Conservation (phyloP, 2,329 filamentous ascomycete species). For the Ascochyta fabae region DNA sequence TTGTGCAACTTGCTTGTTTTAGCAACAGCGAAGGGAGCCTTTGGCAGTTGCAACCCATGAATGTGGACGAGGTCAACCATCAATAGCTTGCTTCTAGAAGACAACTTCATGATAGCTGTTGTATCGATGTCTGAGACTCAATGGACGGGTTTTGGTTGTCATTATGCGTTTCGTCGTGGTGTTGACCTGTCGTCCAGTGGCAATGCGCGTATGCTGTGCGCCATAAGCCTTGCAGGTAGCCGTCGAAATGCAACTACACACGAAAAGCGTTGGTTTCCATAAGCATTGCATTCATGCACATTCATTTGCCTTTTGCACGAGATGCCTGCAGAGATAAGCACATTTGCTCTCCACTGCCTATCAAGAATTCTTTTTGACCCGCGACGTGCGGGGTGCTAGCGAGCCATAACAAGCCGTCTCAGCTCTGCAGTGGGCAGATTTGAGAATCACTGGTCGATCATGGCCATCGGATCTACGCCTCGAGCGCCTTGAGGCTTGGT, state of each 20-base stretch:
- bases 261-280: constrained; percentile 1
- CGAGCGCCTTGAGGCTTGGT: constrained; percentile 19
- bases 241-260: constrained; percentile 15
- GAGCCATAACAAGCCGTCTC: constrained; percentile 5
- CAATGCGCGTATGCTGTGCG: constrained; percentile 4
- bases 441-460: constrained; percentile 21
- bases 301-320: no score
- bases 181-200: constrained; percentile 5
- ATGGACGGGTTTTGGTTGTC: not conserved
- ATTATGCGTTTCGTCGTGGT: constrained; percentile 12
- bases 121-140: constrained; percentile 10
- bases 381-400: constrained; percentile 1
- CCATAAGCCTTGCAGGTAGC: constrained; percentile 14
- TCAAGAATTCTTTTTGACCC: constrained; percentile 2
- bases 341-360: no score
- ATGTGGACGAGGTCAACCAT: not conserved
- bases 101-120: constrained; percentile 2
- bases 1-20: constrained; percentile 15
- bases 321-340: no score
- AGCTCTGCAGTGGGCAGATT: constrained; percentile 2
- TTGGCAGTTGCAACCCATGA: not conserved
- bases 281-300: no score
- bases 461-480: constrained; percentile 24
- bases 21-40: constrained; percentile 6
- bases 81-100: not conserved